Percentiles rank a stretch among this genome's conserved stretches.
Evolutionary conservation across 169 alveolate genomes (phyloP).

Genomic region (Eimeria zaria): DNA sequence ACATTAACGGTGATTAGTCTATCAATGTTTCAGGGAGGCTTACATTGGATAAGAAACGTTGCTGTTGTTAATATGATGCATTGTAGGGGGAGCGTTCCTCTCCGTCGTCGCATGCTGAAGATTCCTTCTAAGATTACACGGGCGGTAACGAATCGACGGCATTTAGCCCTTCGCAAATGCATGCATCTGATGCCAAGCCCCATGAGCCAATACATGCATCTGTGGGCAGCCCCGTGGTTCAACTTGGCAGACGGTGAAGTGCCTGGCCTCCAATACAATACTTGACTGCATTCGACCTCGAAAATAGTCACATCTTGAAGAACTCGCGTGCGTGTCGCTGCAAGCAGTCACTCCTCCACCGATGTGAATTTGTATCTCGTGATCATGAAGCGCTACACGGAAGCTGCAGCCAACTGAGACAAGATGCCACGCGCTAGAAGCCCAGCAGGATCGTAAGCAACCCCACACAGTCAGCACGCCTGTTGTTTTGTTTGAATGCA

Average conservation of each 20-base stretch:
- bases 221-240: slow-evolving; percentile 37
- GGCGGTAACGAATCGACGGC: neutral
- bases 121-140: neutral
- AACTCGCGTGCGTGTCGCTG: neutral
- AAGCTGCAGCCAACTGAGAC: neutral
- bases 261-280: neutral
- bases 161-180: neutral
- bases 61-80: neutral
- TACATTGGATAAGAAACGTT: neutral
- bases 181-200: slow-evolving; percentile 24
- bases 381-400: neutral
- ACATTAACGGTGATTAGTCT: neutral
- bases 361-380: neutral
- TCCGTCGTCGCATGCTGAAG: neutral
- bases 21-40: neutral
- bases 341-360: neutral
- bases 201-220: neutral
- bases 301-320: neutral
- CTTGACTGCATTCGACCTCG: neutral
- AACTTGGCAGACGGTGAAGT: neutral
- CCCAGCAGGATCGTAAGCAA: neutral
- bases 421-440: neutral
- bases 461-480: neutral
- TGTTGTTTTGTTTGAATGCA: neutral
- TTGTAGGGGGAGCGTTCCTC: neutral